Base-by-base conservation (phyloP, 352 stramenopile species). In the Peronospora destructor region DNA sequence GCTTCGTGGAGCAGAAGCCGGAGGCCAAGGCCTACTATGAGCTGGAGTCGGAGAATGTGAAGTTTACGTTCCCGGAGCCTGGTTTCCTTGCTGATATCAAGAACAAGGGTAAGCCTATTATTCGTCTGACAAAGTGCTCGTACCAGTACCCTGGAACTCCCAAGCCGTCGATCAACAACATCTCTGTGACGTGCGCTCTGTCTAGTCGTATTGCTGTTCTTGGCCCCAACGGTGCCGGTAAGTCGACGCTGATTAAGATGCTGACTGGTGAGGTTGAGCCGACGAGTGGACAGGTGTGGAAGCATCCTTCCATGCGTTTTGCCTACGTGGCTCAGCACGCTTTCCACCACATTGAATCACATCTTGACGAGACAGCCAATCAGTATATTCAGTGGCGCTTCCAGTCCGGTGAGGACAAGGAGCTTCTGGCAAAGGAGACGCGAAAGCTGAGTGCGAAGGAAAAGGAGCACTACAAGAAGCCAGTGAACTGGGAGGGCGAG, bases 371-470 rank as follows among this genome's bases (percentile, higher is more conserved):
- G 41, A 95, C 83, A 47, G 91, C 95, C n/a, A 94, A 91, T 56
- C 71, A 96, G 49, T 98, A 98, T 79, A 97, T 98, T 62, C 93
- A 98, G 72, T 98, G 90, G 91, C 85, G 93, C 76, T 98, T 98
- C 77, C 79, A 93, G 74, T 89, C 79, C 9, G 81, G 80, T 68
- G 84, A 92, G 66, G 82, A 92, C 68, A 91, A 91, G 77, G 82
- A 91, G 59, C 67, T 88, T 60, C 93, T 96, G 38, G 94, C 93
- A 36, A 95, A 91, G 68, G 85, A 97, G 76, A 91, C 83, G 23
- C 73, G 79, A 68, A 94, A 95, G 69, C 64, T 98, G 45, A 82
- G 77, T 17, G 55, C 74, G 4, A 88, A 98, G 61, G 95, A 98
- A 66, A 92, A 98, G 71, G 77, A 89, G 39, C 80, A 87, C 47